Base-by-base conservation (phyloP, 2,329 filamentous ascomycete genomes). In the Zymoseptoria ardabiliae region DNA sequence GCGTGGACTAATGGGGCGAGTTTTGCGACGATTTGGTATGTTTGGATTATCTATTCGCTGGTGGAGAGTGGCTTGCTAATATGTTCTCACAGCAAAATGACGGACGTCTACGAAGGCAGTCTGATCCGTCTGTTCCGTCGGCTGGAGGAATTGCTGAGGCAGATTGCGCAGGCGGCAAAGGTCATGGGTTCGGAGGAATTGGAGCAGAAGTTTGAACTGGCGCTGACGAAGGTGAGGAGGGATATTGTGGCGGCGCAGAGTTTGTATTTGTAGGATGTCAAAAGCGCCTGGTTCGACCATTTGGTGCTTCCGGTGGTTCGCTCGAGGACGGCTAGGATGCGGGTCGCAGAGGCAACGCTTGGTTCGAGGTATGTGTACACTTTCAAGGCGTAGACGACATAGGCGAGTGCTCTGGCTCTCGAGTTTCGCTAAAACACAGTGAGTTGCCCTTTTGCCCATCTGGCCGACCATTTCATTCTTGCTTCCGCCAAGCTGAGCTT, bases 111-210 rank as follows among this genome's bases (percentile, higher is more conserved):
- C 75, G 94, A 99, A 78, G 94, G 94, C 61, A 97, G 91, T 60
- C 79, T 99, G 62, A 97, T 99, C 68, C 91, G 94, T 54, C 85
- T 97, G 48, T 99, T 99, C 85, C 89, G 94, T 57, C 89, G 94
- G 20, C 81, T 99, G 30, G 94, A 99, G 76, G 94, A 99, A 77
- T 81, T 97, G 59, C 80, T 99, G 41, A 85, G 94, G 66, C 94
- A 99, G 75, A 96, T 97, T 83, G 93, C 89, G 17, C 90, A 97
- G 77, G 94, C 93, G 22, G 85, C 90, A 65, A 97, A 97, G 78
- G 93, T 97, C 63, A 99, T 99, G 94, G 94, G 94, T 69, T 97
- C 89, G 73, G 91, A 96, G 63, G 94, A 97, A 70, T 79, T 99
- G 58, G 89, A 92, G 71, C 83, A 87, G 72, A 97, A 96, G 77